phyloP scores from a whole-genome alignment of 208 protist genomes.

The Trypanosoma mega region DNA sequence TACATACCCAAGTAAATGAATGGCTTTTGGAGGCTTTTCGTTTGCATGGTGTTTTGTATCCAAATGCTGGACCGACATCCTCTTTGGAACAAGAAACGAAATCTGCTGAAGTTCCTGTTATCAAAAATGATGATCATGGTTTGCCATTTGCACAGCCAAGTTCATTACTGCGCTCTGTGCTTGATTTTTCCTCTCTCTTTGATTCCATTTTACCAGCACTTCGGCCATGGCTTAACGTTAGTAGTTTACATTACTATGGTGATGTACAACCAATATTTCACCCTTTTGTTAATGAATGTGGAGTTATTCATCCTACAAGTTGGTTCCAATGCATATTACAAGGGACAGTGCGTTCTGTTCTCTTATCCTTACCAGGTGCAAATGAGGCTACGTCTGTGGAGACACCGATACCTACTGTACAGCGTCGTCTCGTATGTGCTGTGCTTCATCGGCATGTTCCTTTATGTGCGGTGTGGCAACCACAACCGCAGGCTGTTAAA shows the following conservation, averaged over 20 bases:
- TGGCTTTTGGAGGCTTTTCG: conserved; percentile 15
- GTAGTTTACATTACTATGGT: conserved; percentile 29
- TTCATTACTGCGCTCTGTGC: conserved; percentile 27
- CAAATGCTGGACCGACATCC: background rate
- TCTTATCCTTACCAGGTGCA: conserved; percentile 15
- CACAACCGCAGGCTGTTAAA: conserved; percentile 11
- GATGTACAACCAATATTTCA: conserved; percentile 19
- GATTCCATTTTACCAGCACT: conserved; percentile 24
- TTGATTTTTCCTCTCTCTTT: conserved; percentile 35
- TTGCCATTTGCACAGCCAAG: background rate
- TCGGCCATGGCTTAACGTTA: conserved; percentile 17
- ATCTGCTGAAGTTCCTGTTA: background rate
- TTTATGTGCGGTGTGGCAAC: conserved; percentile 25
- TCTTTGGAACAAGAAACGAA: background rate
- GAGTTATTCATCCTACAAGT: conserved; percentile 17
- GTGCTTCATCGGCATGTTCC: conserved; percentile 14
- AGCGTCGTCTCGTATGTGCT: conserved; percentile 12
- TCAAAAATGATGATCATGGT: background rate
- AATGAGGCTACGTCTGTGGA: background rate
- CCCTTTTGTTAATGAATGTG: conserved; percentile 21
- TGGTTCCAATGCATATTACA: conserved; percentile 23
- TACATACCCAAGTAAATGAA: conserved; percentile 11
- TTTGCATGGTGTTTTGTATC: conserved; percentile 10
- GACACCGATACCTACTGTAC: background rate
- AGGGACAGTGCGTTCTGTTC: conserved; percentile 16